phyloP scores from a whole-genome alignment of 106 monocot species.

The Platanthera zijinensis region DNA sequence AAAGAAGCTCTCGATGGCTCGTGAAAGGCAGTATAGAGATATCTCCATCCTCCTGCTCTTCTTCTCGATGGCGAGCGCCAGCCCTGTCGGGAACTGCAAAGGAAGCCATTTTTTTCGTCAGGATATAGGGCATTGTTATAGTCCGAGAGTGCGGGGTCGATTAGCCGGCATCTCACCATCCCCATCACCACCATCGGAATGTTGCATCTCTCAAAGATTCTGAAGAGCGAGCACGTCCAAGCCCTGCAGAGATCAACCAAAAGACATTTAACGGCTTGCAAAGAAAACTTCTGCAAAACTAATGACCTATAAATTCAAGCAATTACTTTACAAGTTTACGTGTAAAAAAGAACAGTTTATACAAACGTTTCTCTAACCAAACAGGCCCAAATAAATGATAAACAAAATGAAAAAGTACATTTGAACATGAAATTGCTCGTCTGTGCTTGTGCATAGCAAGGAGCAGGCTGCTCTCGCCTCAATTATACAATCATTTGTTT shows the following conservation, averaged over 20 bases:
- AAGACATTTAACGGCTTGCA: background rate
- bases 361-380: no score
- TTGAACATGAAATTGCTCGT: background rate
- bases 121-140: background rate
- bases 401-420: background rate
- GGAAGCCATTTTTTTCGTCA: background rate
- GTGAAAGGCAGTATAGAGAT: constrained; percentile 77
- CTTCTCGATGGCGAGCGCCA: constrained; percentile 87
- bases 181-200: constrained; percentile 69
- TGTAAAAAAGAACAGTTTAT: no score
- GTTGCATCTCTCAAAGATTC: constrained; percentile 58
- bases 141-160: no score
- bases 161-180: constrained; percentile 39
- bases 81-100: constrained; percentile 81
- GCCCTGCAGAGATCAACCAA: constrained; percentile 34
- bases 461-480: no score
- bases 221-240: constrained; percentile 84
- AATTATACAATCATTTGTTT: no score
- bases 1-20: constrained; percentile 94
- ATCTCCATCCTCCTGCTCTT: constrained; percentile 89
- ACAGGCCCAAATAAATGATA: background rate
- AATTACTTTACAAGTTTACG: no score
- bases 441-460: background rate
- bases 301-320: no score
- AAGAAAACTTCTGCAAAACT: no score